A percentile compares a stretch with the other conserved stretches of the same genome.
Conservation (phyloP, 1,284 basidiomycete genomes). For the Trichosporon inkin region DNA sequence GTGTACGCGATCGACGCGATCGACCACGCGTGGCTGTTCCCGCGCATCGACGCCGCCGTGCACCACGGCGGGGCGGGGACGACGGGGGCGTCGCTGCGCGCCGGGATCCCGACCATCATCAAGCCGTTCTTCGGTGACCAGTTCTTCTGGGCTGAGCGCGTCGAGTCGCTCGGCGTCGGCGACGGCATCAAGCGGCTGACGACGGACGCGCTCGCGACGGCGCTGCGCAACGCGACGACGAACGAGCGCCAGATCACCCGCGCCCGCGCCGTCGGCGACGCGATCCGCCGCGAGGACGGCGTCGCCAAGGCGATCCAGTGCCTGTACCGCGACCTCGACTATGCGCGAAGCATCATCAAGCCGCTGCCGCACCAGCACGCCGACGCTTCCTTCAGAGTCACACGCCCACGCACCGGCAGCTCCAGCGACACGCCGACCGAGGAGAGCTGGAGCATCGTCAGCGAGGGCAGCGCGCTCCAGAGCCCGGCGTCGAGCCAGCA, state of each 20-base stretch:
- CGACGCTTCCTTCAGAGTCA: no score
- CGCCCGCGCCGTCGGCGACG: conserved; percentile 74
- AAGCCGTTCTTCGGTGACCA: conserved; percentile 98
- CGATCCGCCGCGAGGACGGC: conserved; percentile 83
- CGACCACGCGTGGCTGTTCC: conserved; percentile 96
- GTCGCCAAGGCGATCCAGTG: conserved; percentile 82
- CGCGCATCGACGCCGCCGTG: conserved; percentile 86
- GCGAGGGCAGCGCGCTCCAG: conserved; percentile 7
- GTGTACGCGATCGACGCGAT: conserved; percentile 79
- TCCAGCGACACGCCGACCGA: conserved; percentile 10
- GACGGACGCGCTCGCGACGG: conserved; percentile 68
- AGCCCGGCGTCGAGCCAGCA: neutral
- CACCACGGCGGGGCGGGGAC: conserved; percentile 98
- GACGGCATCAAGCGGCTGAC: conserved; percentile 79
- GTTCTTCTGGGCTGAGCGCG: conserved; percentile 93
- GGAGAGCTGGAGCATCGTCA: conserved; percentile 25
- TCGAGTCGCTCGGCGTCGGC: conserved; percentile 88
- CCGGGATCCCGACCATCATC: conserved; percentile 75
- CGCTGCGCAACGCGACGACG: conserved; percentile 73
- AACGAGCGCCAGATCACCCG: conserved; percentile 81
- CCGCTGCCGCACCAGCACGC: conserved; percentile 31
- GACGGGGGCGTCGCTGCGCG: conserved; percentile 81
- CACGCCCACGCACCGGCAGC: neutral
- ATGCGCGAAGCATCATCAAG: conserved; percentile 76
- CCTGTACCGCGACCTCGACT: conserved; percentile 88